These are phyloP conservation scores for Penicillium longicatenatum DNA, from an alignment of 495 filamentous ascomycete genomes.

Conservation along the genomic window DNA sequence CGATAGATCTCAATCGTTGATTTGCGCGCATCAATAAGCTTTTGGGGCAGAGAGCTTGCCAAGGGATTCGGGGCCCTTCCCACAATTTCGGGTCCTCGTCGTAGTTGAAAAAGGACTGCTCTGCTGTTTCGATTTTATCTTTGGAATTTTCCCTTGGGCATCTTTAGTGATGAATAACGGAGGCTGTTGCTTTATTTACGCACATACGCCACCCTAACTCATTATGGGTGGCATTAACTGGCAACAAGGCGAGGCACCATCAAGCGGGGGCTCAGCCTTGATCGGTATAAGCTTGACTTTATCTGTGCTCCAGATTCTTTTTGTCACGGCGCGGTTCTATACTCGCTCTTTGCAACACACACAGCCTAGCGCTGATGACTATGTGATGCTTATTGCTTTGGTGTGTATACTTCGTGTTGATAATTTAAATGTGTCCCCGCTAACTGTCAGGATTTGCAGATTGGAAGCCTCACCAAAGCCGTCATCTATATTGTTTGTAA, in stretches of 20 bases:
- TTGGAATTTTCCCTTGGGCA: background rate
- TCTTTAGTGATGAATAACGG: conserved; percentile 5
- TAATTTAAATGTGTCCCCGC: background rate
- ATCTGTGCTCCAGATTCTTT: conserved; percentile 15
- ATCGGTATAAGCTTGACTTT: conserved; percentile 8
- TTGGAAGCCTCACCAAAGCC: conserved; percentile 13
- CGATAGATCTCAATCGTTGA: background rate
- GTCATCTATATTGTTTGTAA: conserved; percentile 17
- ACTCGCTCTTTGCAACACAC: conserved; percentile 12
- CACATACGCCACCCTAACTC: background rate
- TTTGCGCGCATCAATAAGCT: background rate
- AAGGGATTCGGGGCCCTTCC: background rate
- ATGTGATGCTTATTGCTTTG: conserved; percentile 17
- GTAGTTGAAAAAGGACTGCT: background rate
- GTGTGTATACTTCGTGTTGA: background rate
- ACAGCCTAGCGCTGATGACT: conserved; percentile 11
- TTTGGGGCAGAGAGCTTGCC: background rate
- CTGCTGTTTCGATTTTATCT: background rate
- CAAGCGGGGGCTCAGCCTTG: conserved; percentile 3
- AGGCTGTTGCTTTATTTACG: background rate
- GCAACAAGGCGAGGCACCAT: background rate
- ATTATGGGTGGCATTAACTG: conserved; percentile 11
- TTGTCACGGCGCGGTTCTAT: conserved; percentile 15
- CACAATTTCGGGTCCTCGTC: background rate
- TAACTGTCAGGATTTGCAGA: conserved; percentile 3